A percentile compares a stretch with the other conserved stretches of the same genome.
Evolutionary conservation across 2,329 filamentous ascomycete genomes (phyloP).

Genomic region (Pseudogymnoascus sp.): DNA sequence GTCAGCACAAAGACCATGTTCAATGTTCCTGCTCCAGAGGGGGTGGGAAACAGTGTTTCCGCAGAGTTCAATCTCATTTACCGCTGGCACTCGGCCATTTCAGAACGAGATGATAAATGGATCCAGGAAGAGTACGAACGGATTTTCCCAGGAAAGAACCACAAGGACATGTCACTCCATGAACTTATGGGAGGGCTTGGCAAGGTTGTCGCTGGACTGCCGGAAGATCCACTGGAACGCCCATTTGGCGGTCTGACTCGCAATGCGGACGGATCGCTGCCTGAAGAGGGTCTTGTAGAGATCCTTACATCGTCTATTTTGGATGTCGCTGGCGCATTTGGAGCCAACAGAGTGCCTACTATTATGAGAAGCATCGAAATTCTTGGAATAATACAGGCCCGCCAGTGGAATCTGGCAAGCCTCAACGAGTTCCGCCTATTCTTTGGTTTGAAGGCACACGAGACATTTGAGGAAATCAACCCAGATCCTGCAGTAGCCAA

Average conservation of each 20-base stretch:
- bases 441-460: conserved; percentile 68
- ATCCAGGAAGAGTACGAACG: conserved; percentile 60
- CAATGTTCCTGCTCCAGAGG: conserved; percentile 54
- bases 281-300: conserved; percentile 67
- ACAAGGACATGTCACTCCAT: conserved; percentile 43
- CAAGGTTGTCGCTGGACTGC: conserved; percentile 53
- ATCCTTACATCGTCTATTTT: conserved; percentile 64
- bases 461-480: conserved; percentile 78
- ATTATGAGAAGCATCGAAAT: conserved; percentile 71
- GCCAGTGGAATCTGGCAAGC: conserved; percentile 64
- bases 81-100: conserved; percentile 77
- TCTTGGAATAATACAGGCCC: conserved; percentile 68
- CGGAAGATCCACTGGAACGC: conserved; percentile 60
- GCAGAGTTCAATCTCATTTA: conserved; percentile 87
- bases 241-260: conserved; percentile 60
- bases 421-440: conserved; percentile 82
- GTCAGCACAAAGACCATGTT: conserved; percentile 47
- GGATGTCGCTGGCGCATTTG: conserved; percentile 65
- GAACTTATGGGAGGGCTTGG: conserved; percentile 57
- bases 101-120: conserved; percentile 71
- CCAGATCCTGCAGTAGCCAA: conserved; percentile 63
- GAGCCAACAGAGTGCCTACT: conserved; percentile 64
- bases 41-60: conserved; percentile 74
- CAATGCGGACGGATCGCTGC: conserved; percentile 58
- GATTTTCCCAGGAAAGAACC: conserved; percentile 49